Conservation (phyloP, 106 monocot species). For the Cymbidium sinense region DNA sequence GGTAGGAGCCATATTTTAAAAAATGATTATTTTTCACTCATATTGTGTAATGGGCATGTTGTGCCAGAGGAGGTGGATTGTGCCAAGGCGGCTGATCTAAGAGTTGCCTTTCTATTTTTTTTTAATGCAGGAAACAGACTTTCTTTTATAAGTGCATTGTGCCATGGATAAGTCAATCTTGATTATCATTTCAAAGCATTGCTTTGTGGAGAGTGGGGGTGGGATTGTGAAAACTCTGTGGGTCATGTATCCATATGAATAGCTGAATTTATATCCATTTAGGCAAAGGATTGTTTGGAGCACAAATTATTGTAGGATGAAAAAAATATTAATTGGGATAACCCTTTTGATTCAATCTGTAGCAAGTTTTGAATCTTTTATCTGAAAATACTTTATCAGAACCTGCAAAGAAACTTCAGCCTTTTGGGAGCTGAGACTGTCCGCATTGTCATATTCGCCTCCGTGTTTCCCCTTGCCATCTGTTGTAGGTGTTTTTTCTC, state of each 20-base stretch:
- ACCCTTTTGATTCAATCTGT: not conserved
- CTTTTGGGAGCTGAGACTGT: not conserved
- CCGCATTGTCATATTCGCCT: not conserved
- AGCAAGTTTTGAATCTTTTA: not conserved
- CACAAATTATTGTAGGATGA: not conserved
- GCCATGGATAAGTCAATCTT: not conserved
- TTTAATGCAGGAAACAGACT: not conserved
- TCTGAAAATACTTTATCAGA: not conserved
- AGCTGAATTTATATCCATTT: not conserved
- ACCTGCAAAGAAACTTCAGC: not conserved
- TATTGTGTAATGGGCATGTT: no score
- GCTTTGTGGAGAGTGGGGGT: not conserved
- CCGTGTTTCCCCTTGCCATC: not conserved
- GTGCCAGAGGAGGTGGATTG: not conserved
- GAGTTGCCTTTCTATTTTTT: not conserved
- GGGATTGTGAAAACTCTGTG: not conserved
- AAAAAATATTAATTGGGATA: not conserved
- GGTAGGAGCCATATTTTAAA: no score
- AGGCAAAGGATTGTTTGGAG: not conserved
- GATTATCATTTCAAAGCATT: not conserved
- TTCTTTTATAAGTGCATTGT: not conserved
- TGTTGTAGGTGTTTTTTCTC: not conserved
- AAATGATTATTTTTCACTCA: no score
- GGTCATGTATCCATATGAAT: not conserved
- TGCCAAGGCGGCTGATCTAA: not conserved